Evolutionary conservation across 2,329 filamentous ascomycete genomes (phyloP), one percentile per base, ranked within the genome.

Genomic region (Fusarium globosum): DNA sequence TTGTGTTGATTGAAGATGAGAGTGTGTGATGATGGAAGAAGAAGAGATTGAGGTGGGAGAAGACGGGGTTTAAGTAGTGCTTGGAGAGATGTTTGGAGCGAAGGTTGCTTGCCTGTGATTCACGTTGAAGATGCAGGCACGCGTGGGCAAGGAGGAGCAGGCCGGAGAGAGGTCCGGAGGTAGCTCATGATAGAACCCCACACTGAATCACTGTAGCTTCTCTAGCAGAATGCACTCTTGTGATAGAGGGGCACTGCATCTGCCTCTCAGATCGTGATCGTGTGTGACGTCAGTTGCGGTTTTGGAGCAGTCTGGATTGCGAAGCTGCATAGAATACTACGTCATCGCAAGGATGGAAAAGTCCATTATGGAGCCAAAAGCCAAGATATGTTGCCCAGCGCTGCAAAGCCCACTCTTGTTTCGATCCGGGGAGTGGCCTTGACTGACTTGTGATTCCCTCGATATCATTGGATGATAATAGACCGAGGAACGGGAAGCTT

Each of bases 31-130:
- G 68, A 70, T 60, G 68, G 46, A 71, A 39, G 61, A 56, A 52
- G 35, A 39, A 46, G 52, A 12, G 16, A 2, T n/a, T 18, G 21
- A 16, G 18, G 41, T 59, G 30, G 68, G 76, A 73, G 71, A 38
- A 45, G 46, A 46, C 26, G 48, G 48, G 66, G 74, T 70, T 77
- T 77, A 77, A 73, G 67, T 77, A 77, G 63, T 49, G 36, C 38
- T 60, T 73, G 41, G 33, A 21, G 63, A 39, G 26, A 51, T 49
- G 23, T 30, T 58, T 73, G 35, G 10, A 26, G 63, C 35, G 38
- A 46, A 39, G 39, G 23, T 26, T 45, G 56, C 51, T 61, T 43
- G 58, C n/a, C 16, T n/a, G 61, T 66, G 61, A 58, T 69, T 26
- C 23, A 48, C 51, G 20, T 56, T 52, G 61, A 60, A 68, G 38